Conservation (phyloP, 371 early-diverging fungal species). For the Apophysomyces ossiformis region DNA sequence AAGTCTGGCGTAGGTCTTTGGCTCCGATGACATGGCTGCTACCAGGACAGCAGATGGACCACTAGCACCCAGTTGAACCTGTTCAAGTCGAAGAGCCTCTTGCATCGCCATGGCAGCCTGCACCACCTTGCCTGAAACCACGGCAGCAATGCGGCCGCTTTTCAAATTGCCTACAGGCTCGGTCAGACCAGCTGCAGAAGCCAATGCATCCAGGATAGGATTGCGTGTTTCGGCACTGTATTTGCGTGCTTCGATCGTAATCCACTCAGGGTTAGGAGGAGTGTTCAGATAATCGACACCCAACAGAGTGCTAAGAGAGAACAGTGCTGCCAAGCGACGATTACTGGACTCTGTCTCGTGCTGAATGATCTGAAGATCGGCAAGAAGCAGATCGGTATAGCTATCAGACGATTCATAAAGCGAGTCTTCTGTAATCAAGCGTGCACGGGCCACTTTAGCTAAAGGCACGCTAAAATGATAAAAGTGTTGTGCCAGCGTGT, state of each 20-base stretch:
- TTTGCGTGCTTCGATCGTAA: slow-evolving; percentile 22
- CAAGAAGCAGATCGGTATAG: slow-evolving; percentile 5
- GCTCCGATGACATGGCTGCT: slow-evolving; percentile 43
- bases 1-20: slow-evolving; percentile 53
- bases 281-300: slow-evolving; percentile 37
- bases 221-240: slow-evolving; percentile 24
- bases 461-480: slow-evolving; percentile 40
- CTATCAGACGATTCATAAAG: slow-evolving; percentile 11
- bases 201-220: slow-evolving; percentile 27
- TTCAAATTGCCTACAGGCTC: slow-evolving; percentile 38
- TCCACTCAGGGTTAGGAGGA: slow-evolving; percentile 10
- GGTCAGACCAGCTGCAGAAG: slow-evolving; percentile 28
- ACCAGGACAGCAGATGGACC: slow-evolving; percentile 13
- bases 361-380: slow-evolving; percentile 25
- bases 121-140: slow-evolving; percentile 39
- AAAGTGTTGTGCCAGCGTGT: slow-evolving; percentile 26
- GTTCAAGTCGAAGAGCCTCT: slow-evolving; percentile 12
- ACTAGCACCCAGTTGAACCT: slow-evolving; percentile 5
- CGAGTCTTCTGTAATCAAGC: slow-evolving; percentile 13
- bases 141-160: slow-evolving; percentile 45
- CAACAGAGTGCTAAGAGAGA: slow-evolving; percentile 31
- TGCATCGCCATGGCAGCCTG: slow-evolving; percentile 18
- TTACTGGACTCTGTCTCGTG: slow-evolving; percentile 31
- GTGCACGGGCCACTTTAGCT: slow-evolving; percentile 29
- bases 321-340: slow-evolving; percentile 32